Percentiles rank a stretch among this genome's conserved stretches.
Evolutionary conservation across 2,329 filamentous ascomycete genomes (phyloP).

Genomic region (Diaporthe nobilis): DNA sequence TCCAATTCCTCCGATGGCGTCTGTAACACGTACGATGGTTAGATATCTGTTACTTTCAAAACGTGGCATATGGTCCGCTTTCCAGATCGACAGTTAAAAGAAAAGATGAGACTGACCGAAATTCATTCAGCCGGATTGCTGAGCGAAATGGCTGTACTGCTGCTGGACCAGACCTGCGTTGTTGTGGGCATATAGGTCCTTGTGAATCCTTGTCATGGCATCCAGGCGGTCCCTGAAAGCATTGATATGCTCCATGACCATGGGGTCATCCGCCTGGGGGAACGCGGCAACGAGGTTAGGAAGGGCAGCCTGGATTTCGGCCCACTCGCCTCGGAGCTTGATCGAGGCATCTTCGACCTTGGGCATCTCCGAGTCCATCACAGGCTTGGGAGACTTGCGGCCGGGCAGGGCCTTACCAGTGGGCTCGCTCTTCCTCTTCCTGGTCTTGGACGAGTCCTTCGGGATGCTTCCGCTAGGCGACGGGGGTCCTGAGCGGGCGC

Average conservation of each 20-base stretch:
- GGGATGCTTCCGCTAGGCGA: slow-evolving; percentile 45
- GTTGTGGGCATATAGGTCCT: slow-evolving; percentile 53
- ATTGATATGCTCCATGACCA: slow-evolving; percentile 67
- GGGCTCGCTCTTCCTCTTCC: slow-evolving; percentile 71
- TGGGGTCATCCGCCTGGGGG: slow-evolving; percentile 64
- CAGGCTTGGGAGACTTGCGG: slow-evolving; percentile 61
- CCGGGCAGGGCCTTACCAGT: slow-evolving; percentile 57
- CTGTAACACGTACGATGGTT: neutral
- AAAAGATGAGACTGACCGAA: slow-evolving; percentile 44
- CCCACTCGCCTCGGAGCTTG: slow-evolving; percentile 68
- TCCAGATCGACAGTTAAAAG: neutral
- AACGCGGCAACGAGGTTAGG: slow-evolving; percentile 69
- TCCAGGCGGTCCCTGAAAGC: slow-evolving; percentile 65
- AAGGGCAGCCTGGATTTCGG: slow-evolving; percentile 74
- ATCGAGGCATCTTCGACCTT: slow-evolving; percentile 53
- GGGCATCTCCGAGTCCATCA: slow-evolving; percentile 50
- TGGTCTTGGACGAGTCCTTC: slow-evolving; percentile 61
- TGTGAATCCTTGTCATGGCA: slow-evolving; percentile 67
- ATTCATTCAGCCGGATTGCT: slow-evolving; percentile 55
- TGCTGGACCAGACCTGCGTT: slow-evolving; percentile 50
- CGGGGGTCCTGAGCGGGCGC: slow-evolving; percentile 44
- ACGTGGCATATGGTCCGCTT: neutral
- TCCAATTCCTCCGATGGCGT: neutral
- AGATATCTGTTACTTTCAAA: neutral
- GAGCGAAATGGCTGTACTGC: slow-evolving; percentile 54